Percentiles rank a stretch among this genome's conserved stretches.
Conservation (phyloP, 371 early-diverging fungal species). For the Blakeslea trispora region DNA sequence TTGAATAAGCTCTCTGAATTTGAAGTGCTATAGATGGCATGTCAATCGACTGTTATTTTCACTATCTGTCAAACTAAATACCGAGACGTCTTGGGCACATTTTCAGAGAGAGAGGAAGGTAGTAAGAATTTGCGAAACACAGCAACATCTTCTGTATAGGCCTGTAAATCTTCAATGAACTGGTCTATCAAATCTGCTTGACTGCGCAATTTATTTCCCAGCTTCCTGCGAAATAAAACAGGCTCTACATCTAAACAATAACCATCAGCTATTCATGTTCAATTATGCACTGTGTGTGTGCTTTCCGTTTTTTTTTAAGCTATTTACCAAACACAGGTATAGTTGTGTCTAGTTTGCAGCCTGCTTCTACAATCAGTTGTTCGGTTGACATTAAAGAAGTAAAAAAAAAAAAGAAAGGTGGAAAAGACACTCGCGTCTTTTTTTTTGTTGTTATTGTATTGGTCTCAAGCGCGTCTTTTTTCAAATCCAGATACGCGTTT, state of each 20-base stretch:
- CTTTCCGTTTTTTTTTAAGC: too few relatives aligned
- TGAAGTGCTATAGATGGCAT: conserved; percentile 5
- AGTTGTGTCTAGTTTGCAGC: conserved; percentile 11
- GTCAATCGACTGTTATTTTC: not conserved
- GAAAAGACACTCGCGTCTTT: not conserved
- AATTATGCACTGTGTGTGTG: too few relatives aligned
- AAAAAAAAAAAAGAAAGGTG: conserved; percentile 1
- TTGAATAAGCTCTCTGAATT: conserved; percentile 63
- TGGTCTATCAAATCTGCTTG: conserved; percentile 21
- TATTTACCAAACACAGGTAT: conserved; percentile 16
- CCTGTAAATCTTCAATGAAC: conserved; percentile 33
- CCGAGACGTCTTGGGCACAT: conserved; percentile 23
- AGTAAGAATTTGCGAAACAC: conserved; percentile 38
- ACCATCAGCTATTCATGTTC: not conserved
- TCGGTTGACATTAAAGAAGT: conserved; percentile 10
- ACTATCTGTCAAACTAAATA: conserved; percentile 4
- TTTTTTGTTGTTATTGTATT: too few relatives aligned
- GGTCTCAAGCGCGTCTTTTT: conserved; percentile 2
- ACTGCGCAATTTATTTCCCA: conserved; percentile 31
- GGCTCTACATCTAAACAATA: conserved; percentile 21
- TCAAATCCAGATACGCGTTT: not conserved
- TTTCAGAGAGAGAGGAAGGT: conserved; percentile 28
- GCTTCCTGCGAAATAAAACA: conserved; percentile 33
- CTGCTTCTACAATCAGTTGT: conserved; percentile 17
- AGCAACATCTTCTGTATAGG: conserved; percentile 24